Evolutionary conservation across 495 filamentous ascomycete genomes (phyloP).

Genomic region (Penicilliopsis zonata): DNA sequence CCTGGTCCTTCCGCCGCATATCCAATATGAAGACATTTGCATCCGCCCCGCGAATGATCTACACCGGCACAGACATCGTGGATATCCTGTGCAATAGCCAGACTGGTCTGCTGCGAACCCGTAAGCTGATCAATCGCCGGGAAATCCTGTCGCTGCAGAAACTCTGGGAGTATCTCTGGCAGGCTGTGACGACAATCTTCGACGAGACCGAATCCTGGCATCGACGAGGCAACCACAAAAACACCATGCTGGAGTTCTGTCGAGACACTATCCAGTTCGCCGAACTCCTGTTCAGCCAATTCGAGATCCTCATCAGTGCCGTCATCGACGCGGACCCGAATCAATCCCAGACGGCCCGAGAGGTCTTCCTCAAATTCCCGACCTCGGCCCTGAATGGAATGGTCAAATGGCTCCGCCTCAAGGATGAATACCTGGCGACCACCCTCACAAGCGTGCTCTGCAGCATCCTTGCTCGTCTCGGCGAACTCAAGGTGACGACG

Average conservation of each 20-base stretch:
- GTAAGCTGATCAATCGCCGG: conserved; percentile 39
- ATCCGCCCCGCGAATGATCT: conserved; percentile 57
- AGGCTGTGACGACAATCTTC: conserved; percentile 67
- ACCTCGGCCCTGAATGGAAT: conserved; percentile 52
- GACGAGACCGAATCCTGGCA: conserved; percentile 70
- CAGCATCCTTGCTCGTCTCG: conserved; percentile 63
- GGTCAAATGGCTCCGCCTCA: conserved; percentile 71
- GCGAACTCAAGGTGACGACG: conserved; percentile 51
- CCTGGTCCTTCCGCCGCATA: conserved; percentile 47
- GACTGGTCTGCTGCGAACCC: conserved; percentile 64
- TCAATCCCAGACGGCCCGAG: conserved; percentile 28
- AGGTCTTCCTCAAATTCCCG: conserved; percentile 42
- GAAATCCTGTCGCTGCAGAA: conserved; percentile 52
- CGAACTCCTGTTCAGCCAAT: conserved; percentile 71
- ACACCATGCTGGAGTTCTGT: conserved; percentile 78
- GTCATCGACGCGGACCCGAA: conserved; percentile 34
- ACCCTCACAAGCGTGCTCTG: conserved; percentile 55
- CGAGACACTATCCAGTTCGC: conserved; percentile 90
- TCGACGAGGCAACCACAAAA: conserved; percentile 52
- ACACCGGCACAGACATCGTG: conserved; percentile 62
- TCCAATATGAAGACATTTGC: conserved; percentile 47
- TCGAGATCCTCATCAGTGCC: conserved; percentile 62
- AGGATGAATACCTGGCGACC: conserved; percentile 69
- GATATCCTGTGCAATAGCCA: conserved; percentile 72
- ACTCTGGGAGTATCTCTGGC: conserved; percentile 81